Evolutionary conservation across 192 early-diverging fungal species (phyloP), one percentile per base, ranked within the genome.

Genomic region (Gigaspora rosea): DNA sequence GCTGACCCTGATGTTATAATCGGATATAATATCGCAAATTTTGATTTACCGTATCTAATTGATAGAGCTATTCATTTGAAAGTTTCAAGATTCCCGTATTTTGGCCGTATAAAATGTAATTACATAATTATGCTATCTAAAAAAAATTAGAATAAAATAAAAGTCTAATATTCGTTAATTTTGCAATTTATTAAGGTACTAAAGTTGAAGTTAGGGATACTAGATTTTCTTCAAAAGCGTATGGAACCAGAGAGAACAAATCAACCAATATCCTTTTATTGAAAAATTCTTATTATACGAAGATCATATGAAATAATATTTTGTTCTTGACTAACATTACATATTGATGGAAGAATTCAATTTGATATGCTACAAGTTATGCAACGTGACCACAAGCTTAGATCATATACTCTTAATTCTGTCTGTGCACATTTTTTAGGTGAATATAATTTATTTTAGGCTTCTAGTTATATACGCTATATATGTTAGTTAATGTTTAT

Each of bases 11-110:
- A 98, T 85, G 87, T 97, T 46, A 85, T 98, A 67, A 96, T 95
- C 62, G 97, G 97, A 6, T 99, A 99, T 76, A 99, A 99, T 85
- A 97, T 94, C 33, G 90, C 90, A 83, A 96, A 96, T 76, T 99
- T 99, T 82, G 97, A 99, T 87, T 94, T 97, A 48, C 96, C 96
- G 3, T 99, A 98, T 80, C 83, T 99, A 52, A 74, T 99, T 54
- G 97, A 99, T 35, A 88, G 96, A 13, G 95, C 97, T 6, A 88
- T 84, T 27, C 88, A 90, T 47, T 87, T 99, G 12, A 86, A 88
- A 18, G 92, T 93, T 1, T 69, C 84, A 33, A 82, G 87, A 32
- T 99, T 98, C 78, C 92, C 95, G 15, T 97, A 88, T 73, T 79
- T 99, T 33, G 94, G 96, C 7, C 90, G 97, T 56, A 83, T 97